phyloP scores from a whole-genome alignment of 2,329 filamentous ascomycete genomes.

The Cryphonectria naterciae region DNA sequence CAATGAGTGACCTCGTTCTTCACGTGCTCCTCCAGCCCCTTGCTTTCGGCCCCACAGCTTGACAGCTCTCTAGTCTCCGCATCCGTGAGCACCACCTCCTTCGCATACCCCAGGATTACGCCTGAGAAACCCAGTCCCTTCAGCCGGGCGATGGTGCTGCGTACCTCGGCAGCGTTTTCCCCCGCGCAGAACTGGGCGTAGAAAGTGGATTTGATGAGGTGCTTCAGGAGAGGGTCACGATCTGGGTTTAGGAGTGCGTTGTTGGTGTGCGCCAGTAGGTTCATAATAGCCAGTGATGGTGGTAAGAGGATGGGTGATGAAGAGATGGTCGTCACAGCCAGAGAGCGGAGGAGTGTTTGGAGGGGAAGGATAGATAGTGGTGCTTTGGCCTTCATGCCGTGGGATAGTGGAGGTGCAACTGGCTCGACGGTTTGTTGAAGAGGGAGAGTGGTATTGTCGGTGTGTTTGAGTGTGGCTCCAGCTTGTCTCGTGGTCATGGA shows the following conservation, averaged over 20 bases:
- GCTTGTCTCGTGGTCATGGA: constrained; percentile 24
- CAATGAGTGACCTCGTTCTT: constrained; percentile 70
- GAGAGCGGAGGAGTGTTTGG: constrained; percentile 68
- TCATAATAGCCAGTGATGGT: constrained; percentile 71
- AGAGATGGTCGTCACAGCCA: constrained; percentile 71
- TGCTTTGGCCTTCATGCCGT: constrained; percentile 33
- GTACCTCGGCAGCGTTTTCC: constrained; percentile 71
- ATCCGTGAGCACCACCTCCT: constrained; percentile 74
- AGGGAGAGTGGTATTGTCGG: constrained; percentile 22
- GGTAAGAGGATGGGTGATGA: constrained; percentile 70
- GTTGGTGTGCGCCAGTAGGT: constrained; percentile 69
- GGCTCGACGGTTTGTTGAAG: constrained; percentile 24
- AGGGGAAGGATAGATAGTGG: constrained; percentile 70
- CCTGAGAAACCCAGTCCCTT: constrained; percentile 79
- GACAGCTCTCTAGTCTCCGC: constrained; percentile 52
- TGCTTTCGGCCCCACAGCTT: constrained; percentile 46
- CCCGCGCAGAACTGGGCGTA: constrained; percentile 93
- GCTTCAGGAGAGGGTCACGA: constrained; percentile 71
- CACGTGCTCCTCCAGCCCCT: constrained; percentile 53
- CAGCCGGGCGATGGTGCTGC: constrained; percentile 64
- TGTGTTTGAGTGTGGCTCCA: constrained; percentile 27
- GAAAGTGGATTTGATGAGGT: constrained; percentile 77
- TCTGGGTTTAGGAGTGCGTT: constrained; percentile 73
- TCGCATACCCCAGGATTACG: constrained; percentile 83
- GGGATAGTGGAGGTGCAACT: constrained; percentile 21